These are phyloP conservation scores for Spencermartinsiella ligniputridi DNA, from an alignment of 1,139 yeast genomes.

Conservation along the genomic window DNA sequence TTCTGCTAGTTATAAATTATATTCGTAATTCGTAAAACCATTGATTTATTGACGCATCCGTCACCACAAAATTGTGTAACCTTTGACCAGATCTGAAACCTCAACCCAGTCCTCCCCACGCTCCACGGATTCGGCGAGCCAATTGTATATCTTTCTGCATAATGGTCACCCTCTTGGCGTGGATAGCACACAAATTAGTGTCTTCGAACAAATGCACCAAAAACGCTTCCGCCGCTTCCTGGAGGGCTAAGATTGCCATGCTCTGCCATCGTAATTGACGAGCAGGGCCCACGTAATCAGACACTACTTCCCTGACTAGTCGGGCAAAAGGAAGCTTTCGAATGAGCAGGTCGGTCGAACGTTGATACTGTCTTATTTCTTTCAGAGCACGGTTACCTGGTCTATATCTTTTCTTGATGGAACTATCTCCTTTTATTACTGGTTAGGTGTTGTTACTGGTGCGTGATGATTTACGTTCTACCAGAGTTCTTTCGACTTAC, in stretches of 20 bases:
- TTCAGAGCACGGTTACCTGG: conserved; percentile 75
- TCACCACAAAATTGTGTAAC: too few relatives aligned
- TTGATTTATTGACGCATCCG: too few relatives aligned
- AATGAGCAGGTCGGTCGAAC: conserved; percentile 68
- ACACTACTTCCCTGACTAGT: conserved; percentile 74
- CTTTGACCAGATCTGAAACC: too few relatives aligned
- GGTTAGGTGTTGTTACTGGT: not conserved
- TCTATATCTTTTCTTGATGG: conserved; percentile 48
- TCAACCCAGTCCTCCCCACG: conserved; percentile 12
- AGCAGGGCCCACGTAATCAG: conserved; percentile 48
- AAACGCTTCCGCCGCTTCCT: conserved; percentile 91
- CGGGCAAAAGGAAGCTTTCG: conserved; percentile 91
- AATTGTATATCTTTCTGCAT: conserved; percentile 92
- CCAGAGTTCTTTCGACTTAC: not conserved
- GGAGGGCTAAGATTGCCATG: conserved; percentile 80
- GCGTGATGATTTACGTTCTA: not conserved
- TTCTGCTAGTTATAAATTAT: too few relatives aligned
- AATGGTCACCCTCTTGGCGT: conserved; percentile 89
- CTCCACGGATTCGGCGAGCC: conserved; percentile 87
- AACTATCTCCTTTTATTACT: conserved; percentile 8
- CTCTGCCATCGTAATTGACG: conserved; percentile 80
- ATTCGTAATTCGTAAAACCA: too few relatives aligned
- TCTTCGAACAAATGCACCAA: conserved; percentile 83
- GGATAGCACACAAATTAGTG: conserved; percentile 84
- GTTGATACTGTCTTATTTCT: conserved; percentile 77